A percentile compares a stretch with the other conserved stretches of the same genome.
These are phyloP conservation scores for Lactifluus piperatus DNA, from an alignment of 768 basidiomycete species.

Conservation along the genomic window DNA sequence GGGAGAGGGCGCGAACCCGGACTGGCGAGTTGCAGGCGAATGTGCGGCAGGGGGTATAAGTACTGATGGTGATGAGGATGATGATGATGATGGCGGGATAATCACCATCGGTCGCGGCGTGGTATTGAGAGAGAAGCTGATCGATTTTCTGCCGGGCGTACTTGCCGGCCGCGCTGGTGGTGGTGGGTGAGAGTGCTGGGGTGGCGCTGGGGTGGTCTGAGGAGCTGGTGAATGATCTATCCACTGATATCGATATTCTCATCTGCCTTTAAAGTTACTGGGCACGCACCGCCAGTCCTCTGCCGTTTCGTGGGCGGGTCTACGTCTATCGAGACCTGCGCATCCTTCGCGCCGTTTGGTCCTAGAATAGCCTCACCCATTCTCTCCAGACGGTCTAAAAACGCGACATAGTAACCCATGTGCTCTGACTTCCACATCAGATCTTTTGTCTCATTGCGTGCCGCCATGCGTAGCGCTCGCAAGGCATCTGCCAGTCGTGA, in stretches of 20 bases:
- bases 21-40: background rate
- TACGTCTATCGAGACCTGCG: background rate
- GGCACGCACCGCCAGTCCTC: background rate
- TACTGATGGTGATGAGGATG: background rate
- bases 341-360: background rate
- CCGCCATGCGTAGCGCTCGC: slow-evolving; percentile 7
- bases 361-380: background rate
- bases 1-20: background rate
- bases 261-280: background rate
- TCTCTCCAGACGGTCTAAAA: slow-evolving; percentile 1
- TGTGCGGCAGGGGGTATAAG: background rate
- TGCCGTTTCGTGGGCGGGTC: slow-evolving; percentile 10
- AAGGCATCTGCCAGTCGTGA: slow-evolving; percentile 8
- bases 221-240: background rate
- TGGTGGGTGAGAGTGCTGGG: background rate
- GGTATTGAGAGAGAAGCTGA: background rate
- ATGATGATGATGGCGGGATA: background rate
- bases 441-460: slow-evolving; percentile 13
- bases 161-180: background rate
- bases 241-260: background rate
- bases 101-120: background rate
- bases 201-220: background rate
- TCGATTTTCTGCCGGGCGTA: background rate
- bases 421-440: slow-evolving; percentile 16
- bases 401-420: too few species aligned